phyloP scores from a whole-genome alignment of 2,329 filamentous ascomycete genomes.

The Talaromyces sp. region DNA sequence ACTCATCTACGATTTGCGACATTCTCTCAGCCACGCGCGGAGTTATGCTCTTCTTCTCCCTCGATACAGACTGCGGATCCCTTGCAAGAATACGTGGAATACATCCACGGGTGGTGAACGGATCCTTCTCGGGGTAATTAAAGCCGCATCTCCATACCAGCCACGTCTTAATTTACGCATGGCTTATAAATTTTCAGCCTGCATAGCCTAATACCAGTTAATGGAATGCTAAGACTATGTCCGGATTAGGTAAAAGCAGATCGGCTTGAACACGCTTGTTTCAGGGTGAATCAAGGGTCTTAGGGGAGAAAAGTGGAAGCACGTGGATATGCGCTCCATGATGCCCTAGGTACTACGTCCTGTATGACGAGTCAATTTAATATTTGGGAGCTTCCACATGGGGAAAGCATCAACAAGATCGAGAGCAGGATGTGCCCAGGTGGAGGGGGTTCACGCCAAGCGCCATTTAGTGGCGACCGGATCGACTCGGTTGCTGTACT shows the following conservation, averaged over 20 bases:
- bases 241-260: slow-evolving; percentile 2
- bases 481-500: neutral
- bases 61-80: slow-evolving; percentile 7
- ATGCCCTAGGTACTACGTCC: neutral
- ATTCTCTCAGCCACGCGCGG: slow-evolving; percentile 18
- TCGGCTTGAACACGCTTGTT: slow-evolving; percentile 13
- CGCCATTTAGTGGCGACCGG: slow-evolving; percentile 6
- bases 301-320: slow-evolving; percentile 10
- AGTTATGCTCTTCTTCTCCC: slow-evolving; percentile 9
- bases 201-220: slow-evolving; percentile 13
- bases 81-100: neutral
- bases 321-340: slow-evolving; percentile 13
- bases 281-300: slow-evolving; percentile 14
- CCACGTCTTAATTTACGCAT: slow-evolving; percentile 8
- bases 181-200: slow-evolving; percentile 11
- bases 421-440: neutral
- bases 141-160: slow-evolving; percentile 18
- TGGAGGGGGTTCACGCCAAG: neutral
- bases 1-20: neutral
- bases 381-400: neutral
- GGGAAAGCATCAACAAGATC: slow-evolving; percentile 10
- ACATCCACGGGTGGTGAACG: neutral
- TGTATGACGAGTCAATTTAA: slow-evolving; percentile 19
- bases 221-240: slow-evolving; percentile 16
- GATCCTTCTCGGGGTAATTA: neutral